Percentiles rank a stretch among this genome's conserved stretches.
phyloP scores from a whole-genome alignment of 176 grass and related monocot genomes.

The Eleusine indica region DNA sequence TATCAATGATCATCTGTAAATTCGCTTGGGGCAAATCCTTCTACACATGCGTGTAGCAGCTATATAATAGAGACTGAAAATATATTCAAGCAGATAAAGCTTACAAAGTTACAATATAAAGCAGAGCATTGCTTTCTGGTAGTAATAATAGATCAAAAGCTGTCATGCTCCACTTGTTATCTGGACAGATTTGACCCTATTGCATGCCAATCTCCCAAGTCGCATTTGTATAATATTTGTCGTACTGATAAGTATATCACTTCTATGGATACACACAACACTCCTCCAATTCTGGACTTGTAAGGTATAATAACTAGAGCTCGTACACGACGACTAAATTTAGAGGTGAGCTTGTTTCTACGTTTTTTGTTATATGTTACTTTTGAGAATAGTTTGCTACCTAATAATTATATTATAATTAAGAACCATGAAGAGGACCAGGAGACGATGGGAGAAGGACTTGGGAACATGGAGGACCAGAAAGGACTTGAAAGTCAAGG shows the following conservation, averaged over 20 bases:
- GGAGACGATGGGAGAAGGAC: too few species aligned
- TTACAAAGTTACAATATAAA: constrained; percentile 8
- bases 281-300: too few species aligned
- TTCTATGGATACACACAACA: too few species aligned
- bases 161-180: constrained; percentile 1
- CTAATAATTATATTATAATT: too few species aligned
- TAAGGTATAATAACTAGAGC: too few species aligned
- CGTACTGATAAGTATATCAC: not conserved
- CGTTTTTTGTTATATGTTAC: too few species aligned
- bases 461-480: too few species aligned
- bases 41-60: not conserved
- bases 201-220: not conserved
- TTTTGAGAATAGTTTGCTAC: too few species aligned
- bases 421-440: too few species aligned
- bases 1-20: not conserved
- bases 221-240: not conserved
- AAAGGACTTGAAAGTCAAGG: too few species aligned
- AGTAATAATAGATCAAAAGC: constrained; percentile 17
- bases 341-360: too few species aligned
- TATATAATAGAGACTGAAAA: not conserved
- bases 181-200: not conserved
- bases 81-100: not conserved
- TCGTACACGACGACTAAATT: too few species aligned
- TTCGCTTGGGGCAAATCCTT: not conserved
- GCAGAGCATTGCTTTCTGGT: not conserved